Base-by-base conservation (phyloP, 73 alveolate species). In the Paramecium biaurelia region DNA sequence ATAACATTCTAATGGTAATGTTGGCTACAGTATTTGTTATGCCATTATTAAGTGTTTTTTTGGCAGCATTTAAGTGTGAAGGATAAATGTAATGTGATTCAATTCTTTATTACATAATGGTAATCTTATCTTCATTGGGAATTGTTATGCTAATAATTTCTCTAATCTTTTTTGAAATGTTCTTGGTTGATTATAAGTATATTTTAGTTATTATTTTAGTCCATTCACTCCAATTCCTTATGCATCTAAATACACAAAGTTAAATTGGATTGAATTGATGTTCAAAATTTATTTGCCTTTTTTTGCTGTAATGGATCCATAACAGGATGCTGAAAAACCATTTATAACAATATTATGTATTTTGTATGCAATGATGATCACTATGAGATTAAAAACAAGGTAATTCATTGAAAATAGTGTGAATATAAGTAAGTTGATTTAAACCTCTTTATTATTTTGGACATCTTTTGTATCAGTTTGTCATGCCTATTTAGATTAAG, bases 241-340 rank as follows among this genome's bases (percentile, higher is more conserved):
- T 74, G 59, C 67, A 4, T 74, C 87, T 12, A 74, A 41, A 74
- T 74, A 74, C 28, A 34, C 57, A 32, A 74, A 74, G 11, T 41
- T 74, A 74, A 74, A 74, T 74, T 74, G 87, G 87, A 74, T 74
- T 34, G 87, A 74, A 41, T 74, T 74, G 26, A 41, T 34, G 5
- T 74, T 74, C 35, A 74, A 74, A 20, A 41, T 74, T 9, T 74
- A 37, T n/a, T 41, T 74, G 20, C 87, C 87, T 12, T 37, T 74
- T 41, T 74, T 37, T 41, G 59, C 87, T 12, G 24, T 74, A 0
- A 41, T 41, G 57, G 87, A 74, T 74, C 67, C 57, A 20, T 34
- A 24, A 34, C 10, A 74, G 35, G 28, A 74, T 74, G 87, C 87
- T n/a, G 57, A 74, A 74, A 34, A 34, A 74, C 41, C 87, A 34